Conservation (phyloP, 495 filamentous ascomycete genomes). For the Rhypophila decipiens region DNA sequence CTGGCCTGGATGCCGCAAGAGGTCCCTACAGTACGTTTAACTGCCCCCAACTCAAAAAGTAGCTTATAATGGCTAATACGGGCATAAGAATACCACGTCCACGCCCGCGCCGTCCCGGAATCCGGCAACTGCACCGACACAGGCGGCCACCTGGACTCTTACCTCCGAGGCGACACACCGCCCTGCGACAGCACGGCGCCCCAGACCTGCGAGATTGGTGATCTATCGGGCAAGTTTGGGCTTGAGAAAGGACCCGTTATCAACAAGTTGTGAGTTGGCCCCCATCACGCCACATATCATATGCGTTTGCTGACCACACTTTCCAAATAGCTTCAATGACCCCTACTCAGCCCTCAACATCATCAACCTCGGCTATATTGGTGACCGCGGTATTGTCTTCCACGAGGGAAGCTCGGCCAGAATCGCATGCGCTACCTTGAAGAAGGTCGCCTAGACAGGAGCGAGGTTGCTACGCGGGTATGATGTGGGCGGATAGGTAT, state of each 20-base stretch:
- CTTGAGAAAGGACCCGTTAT: slow-evolving; percentile 43
- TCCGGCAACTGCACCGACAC: slow-evolving; percentile 72
- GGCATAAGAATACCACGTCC: slow-evolving; percentile 67
- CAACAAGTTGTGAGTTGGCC: slow-evolving; percentile 24
- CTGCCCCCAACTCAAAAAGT: too few relatives aligned
- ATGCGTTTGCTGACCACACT: slow-evolving; percentile 14
- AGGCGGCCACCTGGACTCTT: slow-evolving; percentile 49
- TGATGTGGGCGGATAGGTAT: too few relatives aligned
- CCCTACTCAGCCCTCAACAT: slow-evolving; percentile 54
- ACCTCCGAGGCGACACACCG: slow-evolving; percentile 53
- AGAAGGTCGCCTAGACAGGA: slow-evolving; percentile 14
- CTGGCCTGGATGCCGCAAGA: slow-evolving; percentile 52
- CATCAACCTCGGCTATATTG: slow-evolving; percentile 61
- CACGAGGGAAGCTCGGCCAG: slow-evolving; percentile 60
- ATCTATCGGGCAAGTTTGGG: slow-evolving; percentile 76
- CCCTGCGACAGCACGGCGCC: slow-evolving; percentile 57
- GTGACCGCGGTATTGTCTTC: slow-evolving; percentile 67
- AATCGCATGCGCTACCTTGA: slow-evolving; percentile 63
- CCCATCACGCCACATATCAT: neutral
- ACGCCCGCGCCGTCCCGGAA: slow-evolving; percentile 59
- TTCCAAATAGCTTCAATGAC: slow-evolving; percentile 51
- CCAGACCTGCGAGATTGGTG: slow-evolving; percentile 71
- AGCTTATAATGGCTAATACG: too few relatives aligned
- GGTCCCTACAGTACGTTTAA: slow-evolving; percentile 62
- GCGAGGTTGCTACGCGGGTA: too few relatives aligned